A percentile compares a stretch with the other conserved stretches of the same genome.
Evolutionary conservation across 345 rosid genomes (phyloP).

Genomic region (Abelmoschus esculentus): DNA sequence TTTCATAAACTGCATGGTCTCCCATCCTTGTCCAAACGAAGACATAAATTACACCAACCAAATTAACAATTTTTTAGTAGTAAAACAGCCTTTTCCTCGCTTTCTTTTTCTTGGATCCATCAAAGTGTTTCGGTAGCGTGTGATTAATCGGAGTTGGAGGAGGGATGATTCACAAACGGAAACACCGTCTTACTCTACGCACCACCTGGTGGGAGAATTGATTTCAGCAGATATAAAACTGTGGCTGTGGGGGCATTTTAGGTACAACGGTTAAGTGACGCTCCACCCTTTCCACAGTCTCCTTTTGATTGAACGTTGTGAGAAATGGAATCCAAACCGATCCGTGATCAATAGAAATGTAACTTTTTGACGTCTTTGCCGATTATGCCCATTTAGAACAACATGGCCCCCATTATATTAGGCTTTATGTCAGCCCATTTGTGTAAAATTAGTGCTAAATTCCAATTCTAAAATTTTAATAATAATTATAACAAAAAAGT

Average conservation of each 20-base stretch:
- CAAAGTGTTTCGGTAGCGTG: neutral
- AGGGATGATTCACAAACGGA: neutral
- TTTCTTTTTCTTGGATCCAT: neutral
- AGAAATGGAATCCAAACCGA: neutral
- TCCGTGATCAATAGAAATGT: neutral
- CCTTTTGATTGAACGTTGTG: constrained; percentile 4
- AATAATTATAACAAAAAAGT: too few species aligned
- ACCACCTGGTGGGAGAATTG: constrained; percentile 3
- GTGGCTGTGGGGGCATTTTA: constrained; percentile 14
- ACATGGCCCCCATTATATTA: neutral
- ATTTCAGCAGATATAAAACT: constrained; percentile 13
- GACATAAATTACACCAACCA: constrained; percentile 1
- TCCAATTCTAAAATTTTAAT: too few species aligned
- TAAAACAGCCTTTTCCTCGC: constrained; percentile 17
- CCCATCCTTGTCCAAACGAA: neutral
- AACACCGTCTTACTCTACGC: neutral
- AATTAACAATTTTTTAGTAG: constrained; percentile 5
- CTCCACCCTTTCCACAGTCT: constrained; percentile 10
- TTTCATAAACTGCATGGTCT: constrained; percentile 10
- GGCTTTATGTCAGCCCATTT: neutral
- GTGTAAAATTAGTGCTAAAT: neutral
- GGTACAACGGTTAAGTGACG: constrained; percentile 34
- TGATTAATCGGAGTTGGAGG: neutral
- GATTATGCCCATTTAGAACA: neutral
- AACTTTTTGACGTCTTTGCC: neutral